Evolutionary conservation across 345 rosid species (phyloP), one percentile per base, ranked within the genome.

Genomic region (Rubroshorea leprosula): DNA sequence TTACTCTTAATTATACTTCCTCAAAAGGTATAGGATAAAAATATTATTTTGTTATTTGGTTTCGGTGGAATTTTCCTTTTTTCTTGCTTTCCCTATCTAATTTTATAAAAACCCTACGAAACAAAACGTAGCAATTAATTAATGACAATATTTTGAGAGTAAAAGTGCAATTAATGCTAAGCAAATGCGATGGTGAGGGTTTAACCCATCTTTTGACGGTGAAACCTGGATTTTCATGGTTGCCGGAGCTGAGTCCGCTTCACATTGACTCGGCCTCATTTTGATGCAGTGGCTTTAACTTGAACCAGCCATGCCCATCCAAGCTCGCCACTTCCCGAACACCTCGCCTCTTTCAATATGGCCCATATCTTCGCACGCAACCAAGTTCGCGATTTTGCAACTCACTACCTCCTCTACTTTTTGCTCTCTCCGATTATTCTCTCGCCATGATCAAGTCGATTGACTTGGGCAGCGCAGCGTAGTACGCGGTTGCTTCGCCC

Each of bases 221-320:
- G 60, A 89, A 85, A 1, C 96, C 90, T 29, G 83, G 79, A 75
- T 79, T 77, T 45, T 68, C 78, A 61, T 80, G 72, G 68, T 55
- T 78, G 13, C 74, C 79, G 0, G 51, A 86, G 83, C 49, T 54
- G 58, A 74, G 76, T n/a, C n/a, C n/a, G n/a, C n/a, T n/a, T n/a
- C n/a, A n/a, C 81, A 87, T 64, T 20, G 83, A 74, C 74, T 87
- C 92, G 21, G 86, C 78, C 26, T 86, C 67, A 7, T 19, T 72
- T 31, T 64, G 72, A 59, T 86, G 76, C 80, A 79, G 38, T 16
- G 77, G 80, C 76, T 78, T 73, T 10, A 62, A 51, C 83, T 72
- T 73, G 71, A 93, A 93, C 70, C 99, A 0, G 98, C 98, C 98
- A 91, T 88, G 43, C 83, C 72, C 92, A 91, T 79, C 39, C 98